These are phyloP conservation scores for Neurospora tetrasperma DNA, from an alignment of 495 filamentous ascomycete genomes.

Conservation along the genomic window DNA sequence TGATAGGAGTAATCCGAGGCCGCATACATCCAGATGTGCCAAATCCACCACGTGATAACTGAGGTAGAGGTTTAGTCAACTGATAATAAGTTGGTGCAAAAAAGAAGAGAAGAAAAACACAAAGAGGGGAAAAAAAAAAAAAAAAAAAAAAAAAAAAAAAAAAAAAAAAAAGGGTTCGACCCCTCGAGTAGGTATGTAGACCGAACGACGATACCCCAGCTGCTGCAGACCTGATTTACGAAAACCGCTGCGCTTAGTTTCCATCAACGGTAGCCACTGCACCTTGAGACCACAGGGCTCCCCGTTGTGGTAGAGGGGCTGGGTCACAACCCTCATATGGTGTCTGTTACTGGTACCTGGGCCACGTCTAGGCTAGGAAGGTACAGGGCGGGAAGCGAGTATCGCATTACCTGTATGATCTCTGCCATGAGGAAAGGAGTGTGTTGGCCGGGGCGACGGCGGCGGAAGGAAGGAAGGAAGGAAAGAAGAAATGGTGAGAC, in stretches of 20 bases:
- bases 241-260: not conserved
- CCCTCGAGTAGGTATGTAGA: not conserved
- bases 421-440: not conserved
- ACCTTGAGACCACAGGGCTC: too few relatives aligned
- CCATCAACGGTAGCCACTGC: too few relatives aligned
- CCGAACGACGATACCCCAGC: not conserved
- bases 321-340: not conserved
- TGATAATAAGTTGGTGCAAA: too few relatives aligned
- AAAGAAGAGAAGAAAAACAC: not conserved
- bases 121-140: too few relatives aligned
- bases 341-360: not conserved
- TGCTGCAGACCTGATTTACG: not conserved
- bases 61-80: too few relatives aligned
- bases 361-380: not conserved
- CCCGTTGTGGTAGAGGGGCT: not conserved
- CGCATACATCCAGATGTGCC: too few relatives aligned
- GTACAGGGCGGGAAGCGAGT: not conserved
- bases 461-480: not conserved
- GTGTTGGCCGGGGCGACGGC: not conserved
- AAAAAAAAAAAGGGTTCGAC: too few relatives aligned
- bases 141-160: too few relatives aligned
- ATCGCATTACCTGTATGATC: not conserved
- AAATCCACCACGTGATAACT: too few relatives aligned
- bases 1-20: too few relatives aligned
- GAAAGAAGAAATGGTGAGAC: not conserved